These are phyloP conservation scores for Aurinia saxatilis DNA, from an alignment of 345 rosid species.

Conservation along the genomic window DNA sequence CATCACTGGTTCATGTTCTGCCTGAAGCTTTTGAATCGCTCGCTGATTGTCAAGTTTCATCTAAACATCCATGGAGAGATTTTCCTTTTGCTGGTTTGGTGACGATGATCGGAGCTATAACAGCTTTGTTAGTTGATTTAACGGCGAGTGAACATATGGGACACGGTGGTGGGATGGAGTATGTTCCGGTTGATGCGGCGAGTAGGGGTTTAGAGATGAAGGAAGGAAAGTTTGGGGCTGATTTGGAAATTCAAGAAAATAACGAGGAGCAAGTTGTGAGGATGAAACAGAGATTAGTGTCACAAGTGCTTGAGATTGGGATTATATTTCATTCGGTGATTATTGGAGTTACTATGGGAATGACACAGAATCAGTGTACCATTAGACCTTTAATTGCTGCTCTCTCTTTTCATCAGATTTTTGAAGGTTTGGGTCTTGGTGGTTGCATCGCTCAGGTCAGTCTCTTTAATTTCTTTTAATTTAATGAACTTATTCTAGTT, in stretches of 20 bases:
- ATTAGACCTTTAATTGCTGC: slow-evolving; percentile 84
- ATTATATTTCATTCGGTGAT: slow-evolving; percentile 91
- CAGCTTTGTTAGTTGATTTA: slow-evolving; percentile 71
- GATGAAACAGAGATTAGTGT: slow-evolving; percentile 74
- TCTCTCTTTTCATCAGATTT: slow-evolving; percentile 87
- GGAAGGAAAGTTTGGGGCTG: slow-evolving; percentile 29
- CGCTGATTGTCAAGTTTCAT: slow-evolving; percentile 64
- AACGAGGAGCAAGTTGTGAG: slow-evolving; percentile 42
- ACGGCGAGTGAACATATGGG: slow-evolving; percentile 82
- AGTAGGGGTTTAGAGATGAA: slow-evolving; percentile 28
- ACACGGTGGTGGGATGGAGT: slow-evolving; percentile 35
- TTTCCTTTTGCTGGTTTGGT: slow-evolving; percentile 85
- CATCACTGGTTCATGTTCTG: slow-evolving; percentile 86
- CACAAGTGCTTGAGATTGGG: slow-evolving; percentile 91
- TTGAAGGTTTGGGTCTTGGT: slow-evolving; percentile 96
- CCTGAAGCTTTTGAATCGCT: slow-evolving; percentile 80
- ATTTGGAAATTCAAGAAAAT: slow-evolving; percentile 29
- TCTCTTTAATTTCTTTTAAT: neutral
- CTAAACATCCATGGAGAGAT: slow-evolving; percentile 79
- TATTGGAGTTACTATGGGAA: slow-evolving; percentile 92
- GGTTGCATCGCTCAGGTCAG: slow-evolving; percentile 99
- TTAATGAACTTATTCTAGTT: neutral
- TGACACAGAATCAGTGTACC: slow-evolving; percentile 92
- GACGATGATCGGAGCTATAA: slow-evolving; percentile 56
- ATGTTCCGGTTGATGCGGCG: slow-evolving; percentile 35